Evolutionary conservation across 2,329 filamentous ascomycete genomes (phyloP).

Genomic region (Hypocreales sp.): DNA sequence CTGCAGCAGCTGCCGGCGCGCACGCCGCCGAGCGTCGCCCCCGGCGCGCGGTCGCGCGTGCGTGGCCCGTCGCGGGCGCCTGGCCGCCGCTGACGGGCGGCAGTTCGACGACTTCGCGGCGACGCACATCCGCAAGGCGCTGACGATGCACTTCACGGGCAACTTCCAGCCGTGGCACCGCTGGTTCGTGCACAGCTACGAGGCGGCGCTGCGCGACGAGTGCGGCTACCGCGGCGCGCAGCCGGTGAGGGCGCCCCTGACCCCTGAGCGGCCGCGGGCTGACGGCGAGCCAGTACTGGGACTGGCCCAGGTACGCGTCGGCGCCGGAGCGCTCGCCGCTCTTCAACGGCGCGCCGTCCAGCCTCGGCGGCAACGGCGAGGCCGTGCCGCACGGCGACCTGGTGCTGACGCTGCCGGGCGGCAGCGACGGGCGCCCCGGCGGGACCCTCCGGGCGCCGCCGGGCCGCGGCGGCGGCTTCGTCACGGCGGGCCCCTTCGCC

Average conservation of each 20-base stretch:
- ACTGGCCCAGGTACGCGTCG: slow-evolving; percentile 29
- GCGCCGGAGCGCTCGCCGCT: slow-evolving; percentile 30
- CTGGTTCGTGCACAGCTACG: slow-evolving; percentile 11
- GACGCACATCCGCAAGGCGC: slow-evolving; percentile 22
- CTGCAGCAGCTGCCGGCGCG: too few relatives aligned
- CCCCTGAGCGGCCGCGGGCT: too few relatives aligned
- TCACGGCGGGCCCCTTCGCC: slow-evolving; percentile 28
- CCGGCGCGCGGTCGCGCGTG: too few relatives aligned
- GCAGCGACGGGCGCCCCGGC: slow-evolving; percentile 25
- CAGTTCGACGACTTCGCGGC: slow-evolving; percentile 26
- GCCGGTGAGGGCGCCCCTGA: too few relatives aligned
- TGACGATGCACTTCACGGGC: slow-evolving; percentile 14
- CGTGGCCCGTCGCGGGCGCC: too few relatives aligned
- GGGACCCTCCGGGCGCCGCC: slow-evolving; percentile 6
- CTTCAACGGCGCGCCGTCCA: slow-evolving; percentile 33
- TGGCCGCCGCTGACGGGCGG: too few relatives aligned
- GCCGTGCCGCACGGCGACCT: slow-evolving; percentile 13
- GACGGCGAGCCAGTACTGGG: too few relatives aligned
- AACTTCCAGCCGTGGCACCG: slow-evolving; percentile 20
- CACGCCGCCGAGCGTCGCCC: too few relatives aligned
- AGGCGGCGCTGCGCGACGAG: slow-evolving; percentile 8
- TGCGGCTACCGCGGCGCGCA: slow-evolving; percentile 20
- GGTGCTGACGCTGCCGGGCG: slow-evolving; percentile 13
- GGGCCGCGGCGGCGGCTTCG: slow-evolving; percentile 35
- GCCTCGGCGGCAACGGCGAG: slow-evolving; percentile 29